Percentiles rank a stretch among this genome's conserved stretches.
These are phyloP conservation scores for Botryotinia convoluta DNA, from an alignment of 2,329 filamentous ascomycete genomes.

Conservation along the genomic window DNA sequence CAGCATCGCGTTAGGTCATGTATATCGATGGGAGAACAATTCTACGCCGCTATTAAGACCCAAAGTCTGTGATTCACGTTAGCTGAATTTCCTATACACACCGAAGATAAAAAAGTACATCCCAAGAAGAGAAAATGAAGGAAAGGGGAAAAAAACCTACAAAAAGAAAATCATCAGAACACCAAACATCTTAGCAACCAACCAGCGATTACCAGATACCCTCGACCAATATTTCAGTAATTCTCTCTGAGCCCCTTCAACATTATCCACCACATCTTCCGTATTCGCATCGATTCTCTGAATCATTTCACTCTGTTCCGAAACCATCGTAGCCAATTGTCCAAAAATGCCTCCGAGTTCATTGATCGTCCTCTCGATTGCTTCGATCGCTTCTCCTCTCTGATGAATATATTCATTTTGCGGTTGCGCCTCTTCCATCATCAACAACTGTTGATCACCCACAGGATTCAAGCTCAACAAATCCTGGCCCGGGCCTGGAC, in stretches of 20 bases:
- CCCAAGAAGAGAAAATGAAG: too few species aligned
- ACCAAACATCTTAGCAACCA: slow-evolving; percentile 84
- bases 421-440: slow-evolving; percentile 90
- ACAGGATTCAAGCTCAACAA: slow-evolving; percentile 80
- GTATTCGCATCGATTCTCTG: slow-evolving; percentile 96
- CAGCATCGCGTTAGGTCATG: not conserved
- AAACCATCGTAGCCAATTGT: slow-evolving; percentile 93
- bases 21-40: not conserved
- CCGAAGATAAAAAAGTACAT: not conserved
- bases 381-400: slow-evolving; percentile 91
- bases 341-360: slow-evolving; percentile 92
- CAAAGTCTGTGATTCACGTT: slow-evolving; percentile 30
- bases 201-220: slow-evolving; percentile 91
- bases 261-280: slow-evolving; percentile 96
- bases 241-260: slow-evolving; percentile 93
- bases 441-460: slow-evolving; percentile 81
- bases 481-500: slow-evolving; percentile 64
- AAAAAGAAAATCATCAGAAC: slow-evolving; percentile 94
- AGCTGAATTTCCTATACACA: not conserved
- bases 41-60: slow-evolving; percentile 31
- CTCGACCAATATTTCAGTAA: slow-evolving; percentile 95
- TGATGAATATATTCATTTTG: slow-evolving; percentile 89
- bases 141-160: slow-evolving; percentile 41
- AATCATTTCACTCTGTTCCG: slow-evolving; percentile 96
- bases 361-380: slow-evolving; percentile 91